Evolutionary conservation across 805 yeast species (phyloP), one percentile per base, ranked within the genome.

Genomic region (Pichia deserticola): DNA sequence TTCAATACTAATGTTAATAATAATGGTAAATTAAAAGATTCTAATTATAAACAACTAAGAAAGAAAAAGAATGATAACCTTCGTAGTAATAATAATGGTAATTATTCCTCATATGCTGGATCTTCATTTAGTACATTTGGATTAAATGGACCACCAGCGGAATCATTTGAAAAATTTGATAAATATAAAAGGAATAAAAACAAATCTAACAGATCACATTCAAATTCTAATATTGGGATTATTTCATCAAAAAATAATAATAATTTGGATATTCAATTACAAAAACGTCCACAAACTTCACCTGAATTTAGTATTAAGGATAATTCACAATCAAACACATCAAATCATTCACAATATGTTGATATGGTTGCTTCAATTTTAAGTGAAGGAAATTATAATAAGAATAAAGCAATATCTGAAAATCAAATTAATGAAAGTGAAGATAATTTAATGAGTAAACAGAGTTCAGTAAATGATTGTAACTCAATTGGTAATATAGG

Each of bases 361-460:
- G 51, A 51, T 42, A 54, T 54, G 57, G 57, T 54, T 42, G 51
- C 52, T 5, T 47, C 53, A 6, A 44, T 54, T 28, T 44, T 53
- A 3, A 44, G 40, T 35, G 52, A 53, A 28, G 49, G 41, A 27
- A 43, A 32, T 44, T 36, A 12, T 28, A 29, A 36, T 20, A 8
- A 27, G 7, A 30, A 36, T 41, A 27, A 25, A 12, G 8, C 30
- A 20, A 2, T 10, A 7, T 5, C 6, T 15, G 35, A 8, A 8
- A 12, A 27, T 36, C 25, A 11, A 33, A 9, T n/a, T 27, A 34
- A n/a, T 32, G 36, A 13, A 8, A 36, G n/a, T 15, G 20, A n/a
- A 3, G 25, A 27, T 25, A 33, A 38, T 34, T 9, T 11, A 9
- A 13, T 34, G n/a, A 20, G 13, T 34, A 34, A 28, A 3, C 34